Evolutionary conservation across 805 yeast species (phyloP).

Genomic region (Yarrowia divulgata): DNA sequence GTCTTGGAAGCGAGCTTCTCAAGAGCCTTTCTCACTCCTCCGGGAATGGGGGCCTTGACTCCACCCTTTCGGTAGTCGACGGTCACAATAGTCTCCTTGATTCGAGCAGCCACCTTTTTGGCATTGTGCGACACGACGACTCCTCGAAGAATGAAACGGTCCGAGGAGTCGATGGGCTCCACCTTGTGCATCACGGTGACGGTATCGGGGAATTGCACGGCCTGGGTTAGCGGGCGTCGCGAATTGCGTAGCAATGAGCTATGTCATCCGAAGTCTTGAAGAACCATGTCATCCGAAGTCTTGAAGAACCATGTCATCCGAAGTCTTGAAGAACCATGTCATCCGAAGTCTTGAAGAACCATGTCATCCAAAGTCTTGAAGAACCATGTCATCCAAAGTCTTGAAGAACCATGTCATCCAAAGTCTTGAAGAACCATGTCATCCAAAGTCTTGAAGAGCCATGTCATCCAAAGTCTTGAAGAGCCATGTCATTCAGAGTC

Average conservation of each 20-base stretch:
- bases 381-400: no score
- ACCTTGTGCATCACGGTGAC: constrained; percentile 48
- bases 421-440: no score
- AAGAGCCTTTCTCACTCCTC: constrained; percentile 42
- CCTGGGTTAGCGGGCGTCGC: constrained; percentile 39
- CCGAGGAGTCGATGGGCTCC: constrained; percentile 44
- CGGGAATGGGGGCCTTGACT: constrained; percentile 48
- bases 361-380: no score
- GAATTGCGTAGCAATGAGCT: neutral
- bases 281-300: no score
- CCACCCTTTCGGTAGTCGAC: constrained; percentile 48
- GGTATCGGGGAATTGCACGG: constrained; percentile 48
- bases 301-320: no score
- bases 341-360: no score
- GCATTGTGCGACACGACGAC: constrained; percentile 49
- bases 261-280: no score
- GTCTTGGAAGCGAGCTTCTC: constrained; percentile 32
- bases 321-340: no score
- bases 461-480: no score
- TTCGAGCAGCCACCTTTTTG: constrained; percentile 49
- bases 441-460: no score
- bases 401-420: no score
- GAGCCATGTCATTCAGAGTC: no score
- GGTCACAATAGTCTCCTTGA: constrained; percentile 48
- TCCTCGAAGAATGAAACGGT: constrained; percentile 47